Evolutionary conservation across 1,139 yeast genomes (phyloP).

Genomic region (Suhomyces maxii): DNA sequence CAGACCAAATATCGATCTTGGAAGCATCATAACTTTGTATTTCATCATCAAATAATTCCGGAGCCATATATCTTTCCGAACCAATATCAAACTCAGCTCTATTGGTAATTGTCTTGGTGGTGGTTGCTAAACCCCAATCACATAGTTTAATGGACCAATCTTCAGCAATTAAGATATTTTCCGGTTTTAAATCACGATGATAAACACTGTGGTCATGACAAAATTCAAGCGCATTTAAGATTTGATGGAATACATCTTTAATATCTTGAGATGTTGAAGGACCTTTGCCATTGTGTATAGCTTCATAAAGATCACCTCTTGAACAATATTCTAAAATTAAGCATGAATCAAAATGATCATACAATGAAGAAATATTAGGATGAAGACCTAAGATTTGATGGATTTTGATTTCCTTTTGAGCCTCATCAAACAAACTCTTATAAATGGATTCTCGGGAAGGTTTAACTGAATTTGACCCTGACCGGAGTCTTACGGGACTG

Average conservation of each 20-base stretch:
- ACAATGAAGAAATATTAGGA: constrained; percentile 62
- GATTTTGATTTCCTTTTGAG: constrained; percentile 75
- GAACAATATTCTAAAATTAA: constrained; percentile 85
- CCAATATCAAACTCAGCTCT: constrained; percentile 82
- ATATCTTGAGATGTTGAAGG: constrained; percentile 77
- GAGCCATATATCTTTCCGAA: constrained; percentile 96
- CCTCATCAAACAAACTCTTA: constrained; percentile 55
- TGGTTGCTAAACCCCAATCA: constrained; percentile 92
- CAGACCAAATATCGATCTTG: constrained; percentile 90
- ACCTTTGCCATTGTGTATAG: constrained; percentile 77
- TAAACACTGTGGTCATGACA: constrained; percentile 74
- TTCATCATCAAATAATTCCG: constrained; percentile 73
- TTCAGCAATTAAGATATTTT: constrained; percentile 74
- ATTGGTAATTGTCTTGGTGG: constrained; percentile 52
- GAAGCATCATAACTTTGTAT: constrained; percentile 75
- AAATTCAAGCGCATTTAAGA: constrained; percentile 74
- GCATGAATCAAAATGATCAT: constrained; percentile 79
- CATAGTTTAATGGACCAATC: constrained; percentile 83
- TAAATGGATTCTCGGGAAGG: constrained; percentile 27
- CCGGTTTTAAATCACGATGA: constrained; percentile 90
- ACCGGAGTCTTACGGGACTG: constrained; percentile 38
- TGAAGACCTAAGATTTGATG: constrained; percentile 68
- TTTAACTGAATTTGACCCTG: constrained; percentile 13
- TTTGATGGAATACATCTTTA: constrained; percentile 72
- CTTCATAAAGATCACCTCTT: constrained; percentile 92